phyloP scores from a whole-genome alignment of 768 basidiomycete species.

The Pleurotus ostreatus region DNA sequence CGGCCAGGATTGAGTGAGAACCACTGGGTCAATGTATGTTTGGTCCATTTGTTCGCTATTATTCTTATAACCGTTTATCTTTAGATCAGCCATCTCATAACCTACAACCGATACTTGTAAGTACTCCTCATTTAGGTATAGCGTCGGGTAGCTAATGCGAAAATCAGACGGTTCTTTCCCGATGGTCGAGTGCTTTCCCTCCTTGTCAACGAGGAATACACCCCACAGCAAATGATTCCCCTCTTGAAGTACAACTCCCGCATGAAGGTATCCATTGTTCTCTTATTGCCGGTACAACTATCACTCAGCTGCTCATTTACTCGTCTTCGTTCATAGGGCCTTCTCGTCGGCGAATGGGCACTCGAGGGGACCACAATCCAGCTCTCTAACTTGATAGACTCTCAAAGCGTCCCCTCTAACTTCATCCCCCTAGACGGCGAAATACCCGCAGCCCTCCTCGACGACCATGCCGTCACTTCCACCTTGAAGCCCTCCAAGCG shows the following conservation, averaged over 20 bases:
- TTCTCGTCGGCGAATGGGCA: constrained; percentile 68
- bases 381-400: constrained; percentile 63
- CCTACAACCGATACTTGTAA: constrained; percentile 89
- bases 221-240: constrained; percentile 71
- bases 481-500: background rate
- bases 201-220: constrained; percentile 73
- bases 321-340: constrained; percentile 42
- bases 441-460: background rate
- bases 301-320: background rate
- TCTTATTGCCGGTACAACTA: background rate
- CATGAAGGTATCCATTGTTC: constrained; percentile 55
- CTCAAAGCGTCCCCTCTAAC: constrained; percentile 18
- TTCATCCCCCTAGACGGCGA: constrained; percentile 11
- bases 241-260: constrained; percentile 71
- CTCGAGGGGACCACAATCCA: constrained; percentile 54
- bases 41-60: background rate
- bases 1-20: constrained; percentile 86
- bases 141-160: background rate
- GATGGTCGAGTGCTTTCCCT: constrained; percentile 85
- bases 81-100: constrained; percentile 85
- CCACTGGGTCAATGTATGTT: constrained; percentile 78
- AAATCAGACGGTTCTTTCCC: constrained; percentile 85
- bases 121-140: constrained; percentile 16
- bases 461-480: background rate
- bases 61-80: no score